A percentile compares a stretch with the other conserved stretches of the same genome.
Evolutionary conservation across 768 basidiomycete genomes (phyloP).

Genomic region (Suillus variegatus): DNA sequence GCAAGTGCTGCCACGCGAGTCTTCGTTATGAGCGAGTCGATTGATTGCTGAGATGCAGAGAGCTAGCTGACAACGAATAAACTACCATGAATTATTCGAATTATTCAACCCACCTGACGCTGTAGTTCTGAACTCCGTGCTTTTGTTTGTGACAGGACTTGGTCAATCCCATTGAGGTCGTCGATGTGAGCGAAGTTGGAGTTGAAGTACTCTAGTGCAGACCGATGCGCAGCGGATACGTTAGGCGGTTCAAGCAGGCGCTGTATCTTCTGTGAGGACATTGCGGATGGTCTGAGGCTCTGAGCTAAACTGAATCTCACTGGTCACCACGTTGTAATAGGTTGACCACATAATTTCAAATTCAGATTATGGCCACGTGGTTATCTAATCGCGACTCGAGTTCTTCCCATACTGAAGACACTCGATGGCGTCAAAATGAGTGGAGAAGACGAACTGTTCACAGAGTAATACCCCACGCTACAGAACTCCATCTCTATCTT

Average conservation of each 20-base stretch:
- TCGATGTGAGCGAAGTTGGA: slow-evolving; percentile 53
- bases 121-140: slow-evolving; percentile 21
- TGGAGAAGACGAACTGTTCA: not conserved
- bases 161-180: slow-evolving; percentile 35
- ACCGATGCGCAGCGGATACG: slow-evolving; percentile 37
- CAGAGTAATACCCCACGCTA: not conserved
- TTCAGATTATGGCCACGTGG: slow-evolving; percentile 19
- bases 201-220: slow-evolving; percentile 43
- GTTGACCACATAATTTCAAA: not conserved
- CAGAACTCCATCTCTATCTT: not conserved
- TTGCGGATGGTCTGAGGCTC: slow-evolving; percentile 14
- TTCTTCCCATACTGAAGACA: not conserved
- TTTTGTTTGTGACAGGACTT: slow-evolving; percentile 44
- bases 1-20: slow-evolving; percentile 49
- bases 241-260: slow-evolving; percentile 52
- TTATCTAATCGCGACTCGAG: slow-evolving; percentile 22
- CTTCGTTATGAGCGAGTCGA: slow-evolving; percentile 48
- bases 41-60: slow-evolving; percentile 46
- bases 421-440: slow-evolving; percentile 5
- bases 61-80: slow-evolving; percentile 51
- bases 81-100: not conserved
- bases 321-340: slow-evolving; percentile 5
- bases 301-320: not conserved
- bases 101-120: slow-evolving; percentile 4
- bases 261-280: slow-evolving; percentile 48